Evolutionary conservation across 495 filamentous ascomycete species (phyloP).

Genomic region (Rhypophila decipiens): DNA sequence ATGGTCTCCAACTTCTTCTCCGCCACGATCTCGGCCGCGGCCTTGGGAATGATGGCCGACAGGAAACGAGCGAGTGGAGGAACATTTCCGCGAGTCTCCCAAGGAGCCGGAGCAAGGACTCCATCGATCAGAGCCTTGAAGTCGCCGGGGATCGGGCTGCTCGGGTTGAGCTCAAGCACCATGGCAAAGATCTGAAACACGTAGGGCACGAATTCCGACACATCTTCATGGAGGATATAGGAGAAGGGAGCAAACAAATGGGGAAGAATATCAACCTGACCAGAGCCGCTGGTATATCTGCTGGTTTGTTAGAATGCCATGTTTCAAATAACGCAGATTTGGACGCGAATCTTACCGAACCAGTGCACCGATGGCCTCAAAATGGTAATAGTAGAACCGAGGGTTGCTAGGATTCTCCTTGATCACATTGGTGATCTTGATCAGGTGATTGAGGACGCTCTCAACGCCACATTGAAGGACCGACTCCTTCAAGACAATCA

Average conservation of each 20-base stretch:
- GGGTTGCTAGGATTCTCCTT: conserved; percentile 93
- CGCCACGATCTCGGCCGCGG: conserved; percentile 59
- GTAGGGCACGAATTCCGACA: conserved; percentile 94
- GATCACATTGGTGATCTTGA: conserved; percentile 82
- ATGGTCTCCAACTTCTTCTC: conserved; percentile 69
- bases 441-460: conserved; percentile 65
- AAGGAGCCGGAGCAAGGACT: conserved; percentile 68
- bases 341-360: conserved; percentile 50
- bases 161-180: conserved; percentile 74
- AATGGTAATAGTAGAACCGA: conserved; percentile 96
- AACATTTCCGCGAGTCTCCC: conserved; percentile 88
- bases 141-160: conserved; percentile 62
- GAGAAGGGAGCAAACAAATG: conserved; percentile 73
- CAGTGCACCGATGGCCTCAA: conserved; percentile 92
- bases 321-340: background rate
- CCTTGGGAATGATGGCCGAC: conserved; percentile 75
- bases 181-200: conserved; percentile 93
- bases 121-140: conserved; percentile 70
- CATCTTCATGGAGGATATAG: conserved; percentile 66
- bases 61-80: conserved; percentile 82
- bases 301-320: conserved; percentile 8
- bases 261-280: conserved; percentile 67
- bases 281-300: conserved; percentile 61
- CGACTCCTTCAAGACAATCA: conserved; percentile 85
- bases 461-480: conserved; percentile 60